These are phyloP conservation scores for Tylopilus felleus DNA, from an alignment of 768 basidiomycete species.

Conservation along the genomic window DNA sequence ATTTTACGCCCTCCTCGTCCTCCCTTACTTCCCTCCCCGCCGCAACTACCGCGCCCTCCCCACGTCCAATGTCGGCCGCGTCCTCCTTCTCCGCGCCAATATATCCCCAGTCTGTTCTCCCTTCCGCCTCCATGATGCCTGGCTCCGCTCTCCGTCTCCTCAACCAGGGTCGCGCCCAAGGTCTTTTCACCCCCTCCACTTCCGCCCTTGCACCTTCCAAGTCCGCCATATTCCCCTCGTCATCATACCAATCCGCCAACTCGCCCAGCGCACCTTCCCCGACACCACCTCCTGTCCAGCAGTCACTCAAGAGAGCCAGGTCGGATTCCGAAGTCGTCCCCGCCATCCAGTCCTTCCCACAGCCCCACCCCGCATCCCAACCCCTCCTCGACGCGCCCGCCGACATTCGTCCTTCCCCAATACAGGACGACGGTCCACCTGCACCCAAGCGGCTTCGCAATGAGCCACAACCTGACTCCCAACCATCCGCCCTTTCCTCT, in stretches of 20 bases:
- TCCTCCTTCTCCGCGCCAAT: slow-evolving; percentile 60
- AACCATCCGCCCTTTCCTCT: slow-evolving; percentile 15
- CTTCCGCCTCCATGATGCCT: slow-evolving; percentile 83
- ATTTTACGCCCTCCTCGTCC: slow-evolving; percentile 79
- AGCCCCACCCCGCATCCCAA: slow-evolving; percentile 19
- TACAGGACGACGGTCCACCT: slow-evolving; percentile 61
- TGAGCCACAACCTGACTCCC: slow-evolving; percentile 41
- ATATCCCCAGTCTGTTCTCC: slow-evolving; percentile 56
- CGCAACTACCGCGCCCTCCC: slow-evolving; percentile 43
- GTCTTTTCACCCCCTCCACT: slow-evolving; percentile 82
- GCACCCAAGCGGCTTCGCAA: slow-evolving; percentile 70
- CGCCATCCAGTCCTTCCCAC: slow-evolving; percentile 12
- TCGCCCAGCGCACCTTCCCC: slow-evolving; percentile 50
- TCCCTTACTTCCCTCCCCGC: slow-evolving; percentile 68
- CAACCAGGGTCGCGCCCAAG: slow-evolving; percentile 83
- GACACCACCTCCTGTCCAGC: slow-evolving; percentile 47
- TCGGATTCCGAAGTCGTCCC: slow-evolving; percentile 59
- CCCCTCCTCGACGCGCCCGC: slow-evolving; percentile 32
- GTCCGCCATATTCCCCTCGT: slow-evolving; percentile 52
- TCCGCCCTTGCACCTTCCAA: slow-evolving; percentile 49
- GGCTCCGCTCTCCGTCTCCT: slow-evolving; percentile 81
- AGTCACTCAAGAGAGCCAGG: slow-evolving; percentile 56
- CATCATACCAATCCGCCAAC: slow-evolving; percentile 44
- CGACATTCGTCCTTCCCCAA: slow-evolving; percentile 45
- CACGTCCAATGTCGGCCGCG: slow-evolving; percentile 64